These are phyloP conservation scores for Zea luxurians DNA, from an alignment of 176 grass and related monocot genomes.

Conservation along the genomic window DNA sequence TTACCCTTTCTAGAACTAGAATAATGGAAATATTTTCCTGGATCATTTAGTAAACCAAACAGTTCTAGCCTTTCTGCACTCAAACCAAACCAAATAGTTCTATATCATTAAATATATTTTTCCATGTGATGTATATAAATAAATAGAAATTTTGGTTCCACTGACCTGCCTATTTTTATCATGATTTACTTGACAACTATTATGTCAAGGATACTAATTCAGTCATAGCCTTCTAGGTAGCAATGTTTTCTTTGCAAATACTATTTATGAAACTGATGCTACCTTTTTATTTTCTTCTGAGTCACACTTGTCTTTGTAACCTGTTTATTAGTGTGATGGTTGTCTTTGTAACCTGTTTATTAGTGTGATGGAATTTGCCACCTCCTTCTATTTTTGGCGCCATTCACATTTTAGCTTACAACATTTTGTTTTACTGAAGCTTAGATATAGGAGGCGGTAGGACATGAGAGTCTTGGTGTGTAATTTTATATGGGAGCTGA, in stretches of 20 bases:
- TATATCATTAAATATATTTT: background rate
- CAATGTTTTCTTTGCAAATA: background rate
- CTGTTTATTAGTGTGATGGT: background rate
- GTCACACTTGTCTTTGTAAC: background rate
- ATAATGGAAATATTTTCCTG: background rate
- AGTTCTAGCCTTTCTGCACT: too few species aligned
- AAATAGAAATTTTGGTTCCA: background rate
- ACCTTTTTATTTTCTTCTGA: background rate
- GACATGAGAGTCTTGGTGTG: slow-evolving; percentile 94
- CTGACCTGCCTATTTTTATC: background rate
- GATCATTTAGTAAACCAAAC: too few species aligned
- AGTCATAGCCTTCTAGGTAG: background rate
- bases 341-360: too few species aligned
- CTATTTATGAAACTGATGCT: background rate
- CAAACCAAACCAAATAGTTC: background rate
- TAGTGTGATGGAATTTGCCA: background rate
- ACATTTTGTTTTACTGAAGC: slow-evolving; percentile 14
- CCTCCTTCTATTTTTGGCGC: background rate
- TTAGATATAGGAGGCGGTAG: slow-evolving; percentile 93
- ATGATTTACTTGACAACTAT: background rate
- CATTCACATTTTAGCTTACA: background rate
- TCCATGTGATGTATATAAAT: background rate
- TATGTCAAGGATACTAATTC: background rate
- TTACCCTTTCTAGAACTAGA: too few species aligned
- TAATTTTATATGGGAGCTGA: slow-evolving; percentile 93